Percentiles rank a stretch among this genome's conserved stretches.
Conservation (phyloP, 2,329 filamentous ascomycete species). For the Orbilia javanica region DNA sequence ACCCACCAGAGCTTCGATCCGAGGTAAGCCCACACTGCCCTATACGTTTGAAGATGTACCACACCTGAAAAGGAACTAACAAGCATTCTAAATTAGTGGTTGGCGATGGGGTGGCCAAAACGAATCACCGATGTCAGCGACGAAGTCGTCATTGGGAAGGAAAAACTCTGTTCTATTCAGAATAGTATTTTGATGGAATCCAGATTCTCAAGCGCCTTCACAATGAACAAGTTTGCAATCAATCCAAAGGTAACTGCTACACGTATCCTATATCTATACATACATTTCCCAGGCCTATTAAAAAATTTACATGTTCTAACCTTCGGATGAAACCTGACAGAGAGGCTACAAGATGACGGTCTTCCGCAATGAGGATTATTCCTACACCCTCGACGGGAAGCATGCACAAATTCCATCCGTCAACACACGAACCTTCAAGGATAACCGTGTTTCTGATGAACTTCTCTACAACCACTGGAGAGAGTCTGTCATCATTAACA, state of each 20-base stretch:
- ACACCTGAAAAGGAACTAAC: background rate
- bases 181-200: conserved; percentile 32
- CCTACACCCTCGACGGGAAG: conserved; percentile 5
- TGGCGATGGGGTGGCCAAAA: background rate
- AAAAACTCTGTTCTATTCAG: conserved; percentile 34
- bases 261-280: no score
- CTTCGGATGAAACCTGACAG: background rate
- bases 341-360: conserved; percentile 33
- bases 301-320: background rate
- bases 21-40: conserved; percentile 8
- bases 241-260: conserved; percentile 38
- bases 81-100: conserved; percentile 7
- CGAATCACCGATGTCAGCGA: conserved; percentile 13
- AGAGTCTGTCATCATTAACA: conserved; percentile 40
- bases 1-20: conserved; percentile 26
- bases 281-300: no score
- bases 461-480: conserved; percentile 38
- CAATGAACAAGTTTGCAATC: conserved; percentile 28
- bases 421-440: background rate
- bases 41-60: background rate
- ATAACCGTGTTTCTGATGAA: conserved; percentile 28
- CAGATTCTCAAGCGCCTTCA: conserved; percentile 1
- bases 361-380: conserved; percentile 4
- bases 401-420: background rate
- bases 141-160: conserved; percentile 21